These are phyloP conservation scores for Diplodia mutila DNA, from an alignment of 2,329 filamentous ascomycete species.

Conservation along the genomic window DNA sequence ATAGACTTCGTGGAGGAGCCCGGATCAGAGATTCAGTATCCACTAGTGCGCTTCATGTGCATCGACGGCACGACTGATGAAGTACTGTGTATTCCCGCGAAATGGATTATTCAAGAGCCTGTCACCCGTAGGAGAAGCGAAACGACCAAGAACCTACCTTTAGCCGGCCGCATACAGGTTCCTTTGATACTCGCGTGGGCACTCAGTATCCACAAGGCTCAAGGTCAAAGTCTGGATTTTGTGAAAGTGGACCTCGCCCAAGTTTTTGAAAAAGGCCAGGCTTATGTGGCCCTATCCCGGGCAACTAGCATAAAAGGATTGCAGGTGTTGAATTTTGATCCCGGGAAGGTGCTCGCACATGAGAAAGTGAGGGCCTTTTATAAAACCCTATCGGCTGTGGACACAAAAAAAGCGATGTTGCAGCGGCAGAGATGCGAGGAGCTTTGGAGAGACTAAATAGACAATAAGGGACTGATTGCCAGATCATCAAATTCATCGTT, in stretches of 20 bases:
- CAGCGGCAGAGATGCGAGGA: too few relatives aligned
- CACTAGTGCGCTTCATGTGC: slow-evolving; percentile 81
- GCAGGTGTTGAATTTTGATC: slow-evolving; percentile 86
- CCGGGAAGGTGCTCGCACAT: slow-evolving; percentile 91
- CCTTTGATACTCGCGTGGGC: slow-evolving; percentile 97
- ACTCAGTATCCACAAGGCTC: slow-evolving; percentile 95
- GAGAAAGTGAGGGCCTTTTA: slow-evolving; percentile 86
- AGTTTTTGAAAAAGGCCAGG: slow-evolving; percentile 96
- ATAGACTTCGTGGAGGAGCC: slow-evolving; percentile 72
- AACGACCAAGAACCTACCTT: slow-evolving; percentile 89
- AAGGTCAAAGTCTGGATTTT: slow-evolving; percentile 89
- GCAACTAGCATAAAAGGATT: slow-evolving; percentile 88
- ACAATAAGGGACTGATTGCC: too few relatives aligned
- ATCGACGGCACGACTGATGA: slow-evolving; percentile 76
- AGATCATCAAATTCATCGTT: too few relatives aligned
- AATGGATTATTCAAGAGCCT: slow-evolving; percentile 64
- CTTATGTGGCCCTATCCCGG: slow-evolving; percentile 93
- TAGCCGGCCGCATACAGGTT: slow-evolving; percentile 74
- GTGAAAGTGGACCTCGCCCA: slow-evolving; percentile 92
- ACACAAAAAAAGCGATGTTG: too few relatives aligned
- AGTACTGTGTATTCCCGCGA: slow-evolving; percentile 81
- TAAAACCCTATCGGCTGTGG: slow-evolving; percentile 59
- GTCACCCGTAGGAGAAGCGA: slow-evolving; percentile 61
- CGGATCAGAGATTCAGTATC: slow-evolving; percentile 69
- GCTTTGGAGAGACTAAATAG: too few relatives aligned